Evolutionary conservation across 2,329 filamentous ascomycete genomes (phyloP).

Genomic region (Alternaria gaisen): DNA sequence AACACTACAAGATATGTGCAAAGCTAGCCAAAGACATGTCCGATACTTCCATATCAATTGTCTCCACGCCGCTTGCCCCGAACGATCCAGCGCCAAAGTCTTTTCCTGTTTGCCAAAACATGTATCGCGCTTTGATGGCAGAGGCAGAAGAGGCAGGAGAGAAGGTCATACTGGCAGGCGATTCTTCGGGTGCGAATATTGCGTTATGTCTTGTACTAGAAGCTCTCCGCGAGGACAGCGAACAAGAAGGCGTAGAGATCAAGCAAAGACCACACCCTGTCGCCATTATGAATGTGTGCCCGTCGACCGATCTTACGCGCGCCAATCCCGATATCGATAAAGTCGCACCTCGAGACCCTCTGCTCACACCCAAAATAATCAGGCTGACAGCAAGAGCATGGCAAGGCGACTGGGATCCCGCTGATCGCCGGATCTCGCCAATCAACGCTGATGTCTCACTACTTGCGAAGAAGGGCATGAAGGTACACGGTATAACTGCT

Average conservation of each 20-base stretch:
- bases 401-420: slow-evolving; percentile 50
- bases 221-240: slow-evolving; percentile 47
- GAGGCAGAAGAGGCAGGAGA: slow-evolving; percentile 53
- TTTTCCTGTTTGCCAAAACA: slow-evolving; percentile 58
- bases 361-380: slow-evolving; percentile 56
- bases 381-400: slow-evolving; percentile 55
- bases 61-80: slow-evolving; percentile 65
- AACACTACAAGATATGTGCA: slow-evolving; percentile 63
- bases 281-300: slow-evolving; percentile 58
- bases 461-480: slow-evolving; percentile 51
- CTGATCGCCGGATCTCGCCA: slow-evolving; percentile 61
- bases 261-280: slow-evolving; percentile 37
- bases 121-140: slow-evolving; percentile 56
- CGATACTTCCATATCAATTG: slow-evolving; percentile 55
- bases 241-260: slow-evolving; percentile 9
- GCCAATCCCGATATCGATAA: slow-evolving; percentile 56
- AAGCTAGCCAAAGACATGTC: slow-evolving; percentile 56
- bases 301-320: slow-evolving; percentile 60
- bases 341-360: slow-evolving; percentile 55
- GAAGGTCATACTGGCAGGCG: slow-evolving; percentile 61
- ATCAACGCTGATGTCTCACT: slow-evolving; percentile 57
- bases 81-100: slow-evolving; percentile 59
- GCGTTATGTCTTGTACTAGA: slow-evolving; percentile 54
- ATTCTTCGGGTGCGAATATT: slow-evolving; percentile 66
- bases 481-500: slow-evolving; percentile 62